These are phyloP conservation scores for Venturia pyrina DNA, from an alignment of 2,329 filamentous ascomycete species.

Conservation along the genomic window DNA sequence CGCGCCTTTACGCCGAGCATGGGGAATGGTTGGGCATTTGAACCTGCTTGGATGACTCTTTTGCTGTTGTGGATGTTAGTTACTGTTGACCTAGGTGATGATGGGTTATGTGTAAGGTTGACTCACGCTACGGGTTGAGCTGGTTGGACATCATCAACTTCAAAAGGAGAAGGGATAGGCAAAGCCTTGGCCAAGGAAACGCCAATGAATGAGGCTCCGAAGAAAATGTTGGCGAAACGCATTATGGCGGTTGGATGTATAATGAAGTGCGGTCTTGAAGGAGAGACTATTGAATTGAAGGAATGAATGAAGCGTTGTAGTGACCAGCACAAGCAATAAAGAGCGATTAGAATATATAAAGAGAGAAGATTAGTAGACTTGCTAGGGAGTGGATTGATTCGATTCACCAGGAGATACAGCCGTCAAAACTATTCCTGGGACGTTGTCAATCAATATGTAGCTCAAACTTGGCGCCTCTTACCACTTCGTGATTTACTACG, in stretches of 20 bases:
- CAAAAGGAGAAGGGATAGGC: background rate
- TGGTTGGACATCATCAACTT: background rate
- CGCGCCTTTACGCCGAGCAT: background rate
- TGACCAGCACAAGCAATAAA: background rate
- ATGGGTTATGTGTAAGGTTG: background rate
- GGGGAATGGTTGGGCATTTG: conserved; percentile 2
- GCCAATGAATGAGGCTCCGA: conserved; percentile 3
- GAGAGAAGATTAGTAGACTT: conserved; percentile 77
- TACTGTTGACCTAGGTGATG: background rate
- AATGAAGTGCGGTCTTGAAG: background rate
- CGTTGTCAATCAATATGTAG: background rate
- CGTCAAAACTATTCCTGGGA: conserved; percentile 68
- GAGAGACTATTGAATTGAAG: background rate
- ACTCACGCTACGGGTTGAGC: background rate
- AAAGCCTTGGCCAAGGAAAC: background rate
- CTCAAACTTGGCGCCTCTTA: background rate
- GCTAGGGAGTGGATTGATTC: conserved; percentile 76
- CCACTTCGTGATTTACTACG: background rate
- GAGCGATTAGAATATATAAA: background rate
- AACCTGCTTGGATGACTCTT: background rate
- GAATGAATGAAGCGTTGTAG: background rate
- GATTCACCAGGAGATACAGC: conserved; percentile 87
- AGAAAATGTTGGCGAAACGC: background rate
- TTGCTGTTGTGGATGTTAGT: background rate
- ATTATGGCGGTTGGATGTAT: background rate